phyloP scores from a whole-genome alignment of 2,329 filamentous ascomycete species.

The Aspergillus persii region DNA sequence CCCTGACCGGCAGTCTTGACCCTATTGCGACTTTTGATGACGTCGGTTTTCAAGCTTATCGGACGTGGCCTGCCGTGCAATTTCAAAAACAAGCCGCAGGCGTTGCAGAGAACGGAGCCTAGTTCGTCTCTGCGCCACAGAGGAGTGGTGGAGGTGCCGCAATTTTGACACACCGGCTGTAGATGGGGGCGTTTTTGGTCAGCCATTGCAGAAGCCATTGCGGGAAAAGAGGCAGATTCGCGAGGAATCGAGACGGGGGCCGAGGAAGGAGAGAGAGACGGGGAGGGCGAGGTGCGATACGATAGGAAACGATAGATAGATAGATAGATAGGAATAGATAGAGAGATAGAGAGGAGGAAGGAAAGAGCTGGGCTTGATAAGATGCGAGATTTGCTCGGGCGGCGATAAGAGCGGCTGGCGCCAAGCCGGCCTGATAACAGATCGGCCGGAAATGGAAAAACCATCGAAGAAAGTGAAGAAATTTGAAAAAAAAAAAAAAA shows the following conservation, averaged over 20 bases:
- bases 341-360: conserved; percentile 19
- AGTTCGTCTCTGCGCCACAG: conserved; percentile 97
- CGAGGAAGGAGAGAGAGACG: conserved; percentile 19
- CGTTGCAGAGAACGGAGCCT: conserved; percentile 95
- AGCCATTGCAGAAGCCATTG: conserved; percentile 49
- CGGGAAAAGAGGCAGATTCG: conserved; percentile 11
- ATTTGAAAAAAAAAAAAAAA: conserved; percentile 16
- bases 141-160: conserved; percentile 89
- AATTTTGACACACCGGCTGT: conserved; percentile 97
- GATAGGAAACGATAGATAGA: conserved; percentile 15
- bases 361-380: conserved; percentile 38
- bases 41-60: conserved; percentile 96
- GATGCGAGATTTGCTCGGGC: conserved; percentile 42
- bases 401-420: conserved; percentile 47
- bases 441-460: conserved; percentile 21
- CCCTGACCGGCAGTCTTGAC: conserved; percentile 84
- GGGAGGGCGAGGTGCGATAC: conserved; percentile 22
- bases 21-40: conserved; percentile 98
- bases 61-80: conserved; percentile 89
- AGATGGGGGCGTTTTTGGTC: conserved; percentile 57
- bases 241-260: conserved; percentile 18
- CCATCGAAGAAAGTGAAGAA: conserved; percentile 17
- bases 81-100: conserved; percentile 96
- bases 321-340: conserved; percentile 8
- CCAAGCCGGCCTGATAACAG: conserved; percentile 39